Base-by-base conservation (phyloP, 495 filamentous ascomycete genomes). In the Aspergillus homomorphus region DNA sequence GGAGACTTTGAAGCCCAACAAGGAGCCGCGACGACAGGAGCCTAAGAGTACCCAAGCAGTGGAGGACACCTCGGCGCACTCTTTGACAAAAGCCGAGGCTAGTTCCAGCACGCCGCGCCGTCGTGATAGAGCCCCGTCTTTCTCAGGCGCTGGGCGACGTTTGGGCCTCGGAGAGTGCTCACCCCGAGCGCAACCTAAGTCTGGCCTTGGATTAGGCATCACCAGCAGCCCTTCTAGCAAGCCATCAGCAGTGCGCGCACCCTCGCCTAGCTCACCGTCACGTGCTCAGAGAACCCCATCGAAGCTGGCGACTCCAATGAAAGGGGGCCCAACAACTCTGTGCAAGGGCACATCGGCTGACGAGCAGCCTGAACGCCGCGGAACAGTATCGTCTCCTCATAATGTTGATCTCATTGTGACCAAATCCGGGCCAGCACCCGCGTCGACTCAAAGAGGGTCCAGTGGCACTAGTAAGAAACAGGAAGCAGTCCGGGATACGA, bases 171-270 rank as follows among this genome's bases (percentile, higher is more conserved):
- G 55, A 1, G 56, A 62, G 21, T 57, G 44, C 15, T 16, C 24
- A 26, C 48, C 59, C 4, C 38, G 49, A 10, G 58, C 61, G 23
- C 28, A 45, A 18, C 54, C 57, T 5, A 57, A 59, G 16, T 30
- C 45, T 38, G 63, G 68, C n/a, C 46, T 75, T 18, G 71, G 69
- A 9, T 43, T 75, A 14, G 69, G 71, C 14, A 71, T 73, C 6
- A 71, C 71, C 0, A 54, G 54, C 41, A 75, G 66, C 33, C 71
- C 73, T 16, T 42, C 59, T 12, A 55, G 51, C 43, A 68, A 65
- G 30, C 51, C 21, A 45, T 49, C 16, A 59, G 52, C 53, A 62
- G 48, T 21, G 57, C 51, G 19, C 52, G 44, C 44, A 28, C 51
- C 6, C 21, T 18, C 24, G 45, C 49, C 9, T 14, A 44, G 41